Percentiles rank a stretch among this genome's conserved stretches.
Conservation (phyloP, 2,329 filamentous ascomycete species). For the Colletotrichum liriopes region DNA sequence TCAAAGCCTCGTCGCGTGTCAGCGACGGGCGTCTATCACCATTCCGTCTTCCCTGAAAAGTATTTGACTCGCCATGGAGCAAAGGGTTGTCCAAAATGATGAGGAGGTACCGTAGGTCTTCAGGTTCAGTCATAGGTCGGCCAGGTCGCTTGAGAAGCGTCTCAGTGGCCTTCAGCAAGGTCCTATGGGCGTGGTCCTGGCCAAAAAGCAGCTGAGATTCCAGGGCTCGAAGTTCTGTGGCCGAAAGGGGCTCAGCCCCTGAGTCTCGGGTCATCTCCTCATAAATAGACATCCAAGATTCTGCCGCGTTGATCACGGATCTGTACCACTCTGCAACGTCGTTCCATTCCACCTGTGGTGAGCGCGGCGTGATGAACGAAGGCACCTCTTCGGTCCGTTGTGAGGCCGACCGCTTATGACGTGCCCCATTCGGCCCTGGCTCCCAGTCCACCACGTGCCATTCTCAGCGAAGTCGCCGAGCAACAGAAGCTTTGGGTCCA, state of each 20-base stretch:
- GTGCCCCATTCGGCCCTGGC: conserved; percentile 52
- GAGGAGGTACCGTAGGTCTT: conserved; percentile 83
- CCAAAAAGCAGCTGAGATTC: conserved; percentile 68
- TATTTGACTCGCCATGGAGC: conserved; percentile 65
- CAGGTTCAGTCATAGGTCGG: conserved; percentile 75
- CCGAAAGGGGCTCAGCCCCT: conserved; percentile 50
- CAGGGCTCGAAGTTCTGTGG: conserved; percentile 59
- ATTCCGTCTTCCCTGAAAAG: conserved; percentile 60
- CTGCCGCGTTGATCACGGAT: conserved; percentile 77
- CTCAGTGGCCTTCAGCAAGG: conserved; percentile 84
- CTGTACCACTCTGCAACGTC: conserved; percentile 82
- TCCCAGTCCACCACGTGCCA: conserved; percentile 85
- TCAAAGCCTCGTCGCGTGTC: conserved; percentile 15
- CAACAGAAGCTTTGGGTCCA: conserved; percentile 83
- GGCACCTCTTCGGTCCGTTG: conserved; percentile 52
- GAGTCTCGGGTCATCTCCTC: conserved; percentile 61
- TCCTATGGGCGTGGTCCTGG: conserved; percentile 78
- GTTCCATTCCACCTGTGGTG: conserved; percentile 82
- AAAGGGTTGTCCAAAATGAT: conserved; percentile 86
- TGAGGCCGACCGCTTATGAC: conserved; percentile 52
- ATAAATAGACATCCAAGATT: conserved; percentile 75
- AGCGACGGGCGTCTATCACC: neutral
- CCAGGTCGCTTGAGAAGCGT: conserved; percentile 85
- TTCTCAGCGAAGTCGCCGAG: conserved; percentile 86
- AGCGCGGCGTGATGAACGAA: conserved; percentile 69